phyloP scores from a whole-genome alignment of 371 early-diverging fungal genomes.

The Mucor saturninus region DNA sequence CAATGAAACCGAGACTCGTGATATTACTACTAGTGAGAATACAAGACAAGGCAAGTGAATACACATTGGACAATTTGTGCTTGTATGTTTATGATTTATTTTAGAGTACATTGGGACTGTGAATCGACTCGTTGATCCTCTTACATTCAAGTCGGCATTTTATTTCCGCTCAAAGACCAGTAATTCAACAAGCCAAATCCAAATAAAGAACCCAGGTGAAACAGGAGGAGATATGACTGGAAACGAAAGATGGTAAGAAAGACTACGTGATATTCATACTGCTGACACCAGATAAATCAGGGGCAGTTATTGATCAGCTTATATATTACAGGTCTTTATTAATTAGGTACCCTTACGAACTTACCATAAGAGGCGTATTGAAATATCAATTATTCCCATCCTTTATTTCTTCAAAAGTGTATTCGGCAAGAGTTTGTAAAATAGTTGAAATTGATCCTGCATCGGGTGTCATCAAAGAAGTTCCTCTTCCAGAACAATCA shows the following conservation, averaged over 20 bases:
- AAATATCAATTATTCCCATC: constrained; percentile 57
- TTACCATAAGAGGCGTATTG: constrained; percentile 68
- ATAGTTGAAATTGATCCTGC: constrained; percentile 47
- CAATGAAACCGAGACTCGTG: constrained; percentile 1
- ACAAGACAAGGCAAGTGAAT: constrained; percentile 8
- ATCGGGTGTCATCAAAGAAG: constrained; percentile 35
- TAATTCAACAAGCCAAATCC: constrained; percentile 61
- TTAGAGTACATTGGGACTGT: constrained; percentile 27
- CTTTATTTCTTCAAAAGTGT: constrained; percentile 16
- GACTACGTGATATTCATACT: no score
- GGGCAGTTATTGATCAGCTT: no score
- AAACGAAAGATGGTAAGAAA: constrained; percentile 50
- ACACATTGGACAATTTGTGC: background rate
- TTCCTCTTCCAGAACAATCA: constrained; percentile 31
- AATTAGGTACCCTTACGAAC: constrained; percentile 64
- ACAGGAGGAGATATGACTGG: constrained; percentile 48
- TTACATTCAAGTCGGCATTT: constrained; percentile 42
- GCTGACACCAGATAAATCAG: no score
- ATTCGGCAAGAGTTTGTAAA: constrained; percentile 50
- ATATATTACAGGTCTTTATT: constrained; percentile 48
- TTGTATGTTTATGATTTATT: background rate
- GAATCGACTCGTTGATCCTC: constrained; percentile 23
- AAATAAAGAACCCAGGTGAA: constrained; percentile 63
- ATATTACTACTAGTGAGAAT: background rate
- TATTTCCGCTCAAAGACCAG: constrained; percentile 28